phyloP scores from a whole-genome alignment of 306 rosid species.

The Quercus alba region DNA sequence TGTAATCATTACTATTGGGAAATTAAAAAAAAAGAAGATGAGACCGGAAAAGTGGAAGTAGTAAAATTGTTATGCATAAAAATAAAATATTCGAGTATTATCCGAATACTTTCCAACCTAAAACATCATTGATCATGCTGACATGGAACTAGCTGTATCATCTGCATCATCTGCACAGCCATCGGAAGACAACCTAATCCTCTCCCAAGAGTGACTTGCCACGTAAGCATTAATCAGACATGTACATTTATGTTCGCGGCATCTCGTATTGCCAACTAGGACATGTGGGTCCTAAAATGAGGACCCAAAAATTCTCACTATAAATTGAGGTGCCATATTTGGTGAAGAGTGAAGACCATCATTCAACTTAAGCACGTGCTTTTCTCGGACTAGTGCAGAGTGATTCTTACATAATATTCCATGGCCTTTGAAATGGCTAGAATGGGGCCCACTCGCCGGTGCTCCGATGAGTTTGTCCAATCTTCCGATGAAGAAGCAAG shows the following conservation, averaged over 20 bases:
- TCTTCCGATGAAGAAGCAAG: conserved; percentile 13
- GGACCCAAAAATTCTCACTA: not conserved
- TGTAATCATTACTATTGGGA: not conserved
- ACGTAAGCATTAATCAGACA: not conserved
- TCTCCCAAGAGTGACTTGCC: not conserved
- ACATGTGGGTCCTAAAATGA: not conserved
- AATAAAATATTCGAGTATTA: conserved; percentile 8
- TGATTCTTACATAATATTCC: not conserved
- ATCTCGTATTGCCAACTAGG: not conserved
- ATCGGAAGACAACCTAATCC: not conserved
- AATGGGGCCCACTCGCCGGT: conserved; percentile 6
- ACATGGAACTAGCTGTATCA: conserved; percentile 26
- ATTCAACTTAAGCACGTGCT: not conserved
- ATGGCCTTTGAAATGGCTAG: conserved; percentile 16
- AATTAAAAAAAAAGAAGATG: too few relatives aligned
- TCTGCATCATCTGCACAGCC: not conserved
- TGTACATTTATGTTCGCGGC: not conserved
- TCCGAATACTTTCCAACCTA: not conserved
- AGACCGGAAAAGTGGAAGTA: too few relatives aligned
- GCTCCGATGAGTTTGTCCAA: conserved; percentile 25
- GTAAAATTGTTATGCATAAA: not conserved
- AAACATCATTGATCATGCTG: conserved; percentile 1
- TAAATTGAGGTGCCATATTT: not conserved
- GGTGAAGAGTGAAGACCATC: too few relatives aligned
- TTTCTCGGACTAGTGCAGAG: not conserved